Evolutionary conservation across 148 eudicot species (phyloP), one percentile per base, ranked within the genome.

Genomic region (Polygonum maritimum): DNA sequence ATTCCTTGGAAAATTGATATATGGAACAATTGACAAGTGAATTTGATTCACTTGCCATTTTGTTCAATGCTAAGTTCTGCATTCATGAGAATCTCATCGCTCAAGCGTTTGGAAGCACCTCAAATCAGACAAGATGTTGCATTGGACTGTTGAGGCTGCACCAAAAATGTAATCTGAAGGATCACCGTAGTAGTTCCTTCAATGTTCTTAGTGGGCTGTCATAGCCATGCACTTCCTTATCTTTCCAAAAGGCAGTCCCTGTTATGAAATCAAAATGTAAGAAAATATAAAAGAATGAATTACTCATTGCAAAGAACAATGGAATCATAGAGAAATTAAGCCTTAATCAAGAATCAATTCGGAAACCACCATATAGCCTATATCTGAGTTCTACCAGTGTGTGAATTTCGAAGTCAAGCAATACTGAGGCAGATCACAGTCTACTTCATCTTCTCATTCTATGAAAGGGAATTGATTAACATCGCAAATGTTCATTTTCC

Each of bases 191-290:
- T 2, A 72, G 54, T 26, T 76, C 79, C 79, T 49, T 67, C 33
- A 76, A 67, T 5, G 78, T 67, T 49, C 74, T 76, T 31, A 76
- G 47, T 31, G 79, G 79, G 31, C 58, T 63, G 22, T 76, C 33
- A 35, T 76, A 69, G 49, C 60, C 79, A 48, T 69, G 39, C 6
- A 49, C 79, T 69, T 76, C 73, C 16, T 48, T 48, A 49, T 76
- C 79, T 48, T 76, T 76, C 79, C 79, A 76, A 47, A 76, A 67
- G 3, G 79, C 74, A 73, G n/a, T 65, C 47, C 74, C 79, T 76
- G 74, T 69, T 48, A 9, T 62, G 0, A 44, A 44, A 44, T 8
- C 9, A 44, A 44, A 44, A 7, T 1, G 47, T 44, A 44, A 44
- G 9, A 44, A 44, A 44, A 44, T 44, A 7, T 4, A 71, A 18